Base-by-base conservation (phyloP, 1,139 yeast genomes). In the Geotrichum citri-aurantii region DNA sequence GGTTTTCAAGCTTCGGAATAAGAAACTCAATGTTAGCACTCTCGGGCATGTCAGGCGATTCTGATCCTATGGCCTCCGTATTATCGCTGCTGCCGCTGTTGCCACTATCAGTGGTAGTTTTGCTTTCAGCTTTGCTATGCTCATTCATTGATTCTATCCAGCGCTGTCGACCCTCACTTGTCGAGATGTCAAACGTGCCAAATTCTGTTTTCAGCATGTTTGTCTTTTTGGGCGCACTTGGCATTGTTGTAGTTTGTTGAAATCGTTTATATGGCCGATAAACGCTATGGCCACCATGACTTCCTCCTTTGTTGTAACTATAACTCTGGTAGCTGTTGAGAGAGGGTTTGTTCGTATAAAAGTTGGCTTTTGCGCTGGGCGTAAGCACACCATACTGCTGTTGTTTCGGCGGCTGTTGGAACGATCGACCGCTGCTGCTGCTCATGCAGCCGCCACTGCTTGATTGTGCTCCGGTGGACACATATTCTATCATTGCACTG, bases 201-300 rank as follows among this genome's bases (percentile, higher is more conserved):
- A 65, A 61, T 33, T 76, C 77, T 24, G 71, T 68, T 58, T 69
- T 69, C 59, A 77, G 73, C 27, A 74, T 59, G 63, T 75, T 73
- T 63, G 83, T 61, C 50, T 56, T 52, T 46, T 50, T 50, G 11
- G 52, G 52, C 3, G 51, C 26, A 26, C 23, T 14, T 6, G 51
- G 40, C 7, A 26, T 5, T 5, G n/a, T 10, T 29, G 12, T 10
- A 29, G 33, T 14, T 29, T 11, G 33, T 17, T 19, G 46, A n/a
- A 23, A 2, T 11, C 21, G 26, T 17, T 14, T 42, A 11, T 3
- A 42, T 10, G 52, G 52, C 46, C 31, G 29, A 14, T 29, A 29
- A 2, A 29, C 2, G 11, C 11, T 29, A 29, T 29, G 8, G 33
- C 33, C 12, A 14, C 10, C 33, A 11, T 14, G 12, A 6, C 33